Percentiles rank a stretch among this genome's conserved stretches.
phyloP scores from a whole-genome alignment of 768 basidiomycete species.

The Suillus alpinus region DNA sequence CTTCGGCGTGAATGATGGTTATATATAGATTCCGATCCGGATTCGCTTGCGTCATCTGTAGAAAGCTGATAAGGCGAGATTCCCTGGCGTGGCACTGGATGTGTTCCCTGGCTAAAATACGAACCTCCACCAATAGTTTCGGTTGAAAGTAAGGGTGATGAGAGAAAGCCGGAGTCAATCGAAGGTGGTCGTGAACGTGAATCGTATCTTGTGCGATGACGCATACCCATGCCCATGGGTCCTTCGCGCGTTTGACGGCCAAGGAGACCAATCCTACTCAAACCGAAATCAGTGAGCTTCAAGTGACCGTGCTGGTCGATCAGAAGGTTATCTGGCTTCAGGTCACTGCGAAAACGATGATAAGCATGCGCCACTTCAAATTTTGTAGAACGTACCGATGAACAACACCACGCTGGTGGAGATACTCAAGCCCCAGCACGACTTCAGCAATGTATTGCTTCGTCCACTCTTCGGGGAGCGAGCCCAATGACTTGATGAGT shows the following conservation, averaged over 20 bases:
- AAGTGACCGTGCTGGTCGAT: constrained; percentile 96
- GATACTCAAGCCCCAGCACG: constrained; percentile 89
- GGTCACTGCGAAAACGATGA: constrained; percentile 54
- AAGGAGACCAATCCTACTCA: constrained; percentile 95
- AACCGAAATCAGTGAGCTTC: constrained; percentile 96
- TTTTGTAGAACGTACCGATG: constrained; percentile 71
- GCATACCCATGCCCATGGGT: constrained; percentile 40
- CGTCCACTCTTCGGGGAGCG: constrained; percentile 94
- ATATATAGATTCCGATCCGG: constrained; percentile 80
- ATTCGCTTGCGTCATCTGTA: constrained; percentile 83
- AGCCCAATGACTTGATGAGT: constrained; percentile 93
- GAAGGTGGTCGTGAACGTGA: constrained; percentile 82
- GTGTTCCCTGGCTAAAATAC: constrained; percentile 74
- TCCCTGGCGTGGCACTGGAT: constrained; percentile 55
- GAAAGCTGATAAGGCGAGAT: constrained; percentile 65
- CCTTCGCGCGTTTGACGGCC: constrained; percentile 89
- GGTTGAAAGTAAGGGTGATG: constrained; percentile 67
- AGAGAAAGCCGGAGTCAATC: constrained; percentile 74
- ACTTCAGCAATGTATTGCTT: constrained; percentile 96
- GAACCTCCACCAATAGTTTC: constrained; percentile 62
- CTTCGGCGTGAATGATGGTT: constrained; percentile 52
- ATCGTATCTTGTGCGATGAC: constrained; percentile 53
- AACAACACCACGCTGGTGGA: constrained; percentile 93
- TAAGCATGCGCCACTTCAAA: background rate
- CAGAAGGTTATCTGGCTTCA: constrained; percentile 97